Percentiles rank a stretch among this genome's conserved stretches.
These are phyloP conservation scores for Umbelopsis sp. DNA, from an alignment of 192 early-diverging fungal species.

Conservation along the genomic window DNA sequence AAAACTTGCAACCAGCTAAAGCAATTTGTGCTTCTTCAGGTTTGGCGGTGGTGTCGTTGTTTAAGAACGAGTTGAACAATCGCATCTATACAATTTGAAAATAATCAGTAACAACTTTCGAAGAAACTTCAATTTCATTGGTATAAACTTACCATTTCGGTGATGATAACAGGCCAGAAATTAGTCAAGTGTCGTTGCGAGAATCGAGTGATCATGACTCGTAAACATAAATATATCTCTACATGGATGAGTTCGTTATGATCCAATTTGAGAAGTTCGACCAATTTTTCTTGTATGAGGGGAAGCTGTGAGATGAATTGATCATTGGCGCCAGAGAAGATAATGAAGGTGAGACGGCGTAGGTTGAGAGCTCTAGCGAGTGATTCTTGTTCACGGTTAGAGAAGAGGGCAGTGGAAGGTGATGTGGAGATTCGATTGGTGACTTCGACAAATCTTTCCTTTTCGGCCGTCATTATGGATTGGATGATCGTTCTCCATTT, in stretches of 20 bases:
- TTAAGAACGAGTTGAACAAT: slow-evolving; percentile 63
- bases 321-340: slow-evolving; percentile 72
- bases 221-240: slow-evolving; percentile 84
- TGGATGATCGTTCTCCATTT: slow-evolving; percentile 75
- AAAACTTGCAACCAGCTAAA: slow-evolving; percentile 84
- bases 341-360: slow-evolving; percentile 77
- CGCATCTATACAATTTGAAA: slow-evolving; percentile 49
- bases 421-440: slow-evolving; percentile 72
- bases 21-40: slow-evolving; percentile 72
- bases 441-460: slow-evolving; percentile 74
- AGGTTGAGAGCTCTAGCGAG: slow-evolving; percentile 64
- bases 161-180: slow-evolving; percentile 90
- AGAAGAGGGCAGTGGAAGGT: slow-evolving; percentile 74
- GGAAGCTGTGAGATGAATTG: slow-evolving; percentile 82
- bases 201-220: slow-evolving; percentile 78
- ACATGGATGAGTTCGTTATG: slow-evolving; percentile 71
- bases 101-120: not conserved
- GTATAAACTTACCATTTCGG: slow-evolving; percentile 69
- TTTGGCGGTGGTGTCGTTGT: slow-evolving; percentile 47
- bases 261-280: slow-evolving; percentile 79
- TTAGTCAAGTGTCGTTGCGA: slow-evolving; percentile 82
- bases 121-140: too few species aligned
- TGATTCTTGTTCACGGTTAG: slow-evolving; percentile 81
- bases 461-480: slow-evolving; percentile 71
- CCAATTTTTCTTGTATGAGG: slow-evolving; percentile 83